A percentile compares a stretch with the other conserved stretches of the same genome.
phyloP scores from a whole-genome alignment of 106 monocot genomes.

The Triglochin maritima region DNA sequence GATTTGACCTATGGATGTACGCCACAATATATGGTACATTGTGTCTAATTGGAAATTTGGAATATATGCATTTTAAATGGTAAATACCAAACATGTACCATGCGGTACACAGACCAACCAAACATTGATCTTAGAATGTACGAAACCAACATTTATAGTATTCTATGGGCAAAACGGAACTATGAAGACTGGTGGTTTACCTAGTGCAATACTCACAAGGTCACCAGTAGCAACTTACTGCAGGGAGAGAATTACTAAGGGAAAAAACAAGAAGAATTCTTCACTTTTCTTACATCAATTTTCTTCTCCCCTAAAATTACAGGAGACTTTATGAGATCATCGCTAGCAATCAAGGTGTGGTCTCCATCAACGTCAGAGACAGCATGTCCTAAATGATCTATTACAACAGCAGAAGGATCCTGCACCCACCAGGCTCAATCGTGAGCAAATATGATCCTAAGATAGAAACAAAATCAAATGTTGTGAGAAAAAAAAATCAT shows the following conservation, averaged over 20 bases:
- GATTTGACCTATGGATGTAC: too few species aligned
- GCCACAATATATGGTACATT: too few species aligned
- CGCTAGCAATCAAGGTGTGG: conserved; percentile 78
- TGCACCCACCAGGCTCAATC: conserved; percentile 6
- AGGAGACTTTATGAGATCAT: conserved; percentile 61
- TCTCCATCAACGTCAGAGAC: conserved; percentile 59
- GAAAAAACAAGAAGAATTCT: background rate
- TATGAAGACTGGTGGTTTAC: too few species aligned
- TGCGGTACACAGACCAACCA: too few species aligned
- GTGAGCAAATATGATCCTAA: background rate
- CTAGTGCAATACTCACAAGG: too few species aligned
- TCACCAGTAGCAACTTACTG: background rate
- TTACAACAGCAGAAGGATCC: conserved; percentile 62
- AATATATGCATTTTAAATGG: too few species aligned
- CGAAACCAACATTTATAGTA: too few species aligned
- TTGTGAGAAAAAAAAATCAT: background rate
- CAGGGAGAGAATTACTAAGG: background rate
- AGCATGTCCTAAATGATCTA: conserved; percentile 75
- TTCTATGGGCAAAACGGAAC: too few species aligned
- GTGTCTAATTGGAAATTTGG: too few species aligned
- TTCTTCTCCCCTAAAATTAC: conserved; percentile 68
- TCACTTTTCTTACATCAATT: conserved; percentile 47
- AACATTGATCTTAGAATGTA: too few species aligned
- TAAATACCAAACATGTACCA: too few species aligned
- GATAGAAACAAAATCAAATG: background rate